These are phyloP conservation scores for Erythrophleum fordii DNA, from an alignment of 306 rosid species.

Conservation along the genomic window DNA sequence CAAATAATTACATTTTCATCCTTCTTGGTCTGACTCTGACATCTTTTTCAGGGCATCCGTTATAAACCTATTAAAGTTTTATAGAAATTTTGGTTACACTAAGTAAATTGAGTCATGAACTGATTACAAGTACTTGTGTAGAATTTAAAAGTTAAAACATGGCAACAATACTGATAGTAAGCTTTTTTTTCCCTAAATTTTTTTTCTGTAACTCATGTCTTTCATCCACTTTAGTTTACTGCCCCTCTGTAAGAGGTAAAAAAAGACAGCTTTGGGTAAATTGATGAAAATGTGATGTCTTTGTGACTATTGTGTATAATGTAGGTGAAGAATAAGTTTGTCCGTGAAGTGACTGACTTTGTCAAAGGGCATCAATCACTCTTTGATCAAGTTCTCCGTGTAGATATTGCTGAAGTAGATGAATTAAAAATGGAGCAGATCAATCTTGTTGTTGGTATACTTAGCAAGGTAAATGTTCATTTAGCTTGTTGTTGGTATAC, in stretches of 20 bases:
- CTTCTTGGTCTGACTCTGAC: conserved; percentile 1
- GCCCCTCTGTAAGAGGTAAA: background rate
- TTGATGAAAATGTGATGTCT: conserved; percentile 21
- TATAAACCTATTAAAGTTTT: background rate
- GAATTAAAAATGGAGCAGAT: conserved; percentile 84
- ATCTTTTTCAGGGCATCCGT: background rate
- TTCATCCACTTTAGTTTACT: background rate
- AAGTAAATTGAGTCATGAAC: conserved; percentile 19
- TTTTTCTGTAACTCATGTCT: background rate
- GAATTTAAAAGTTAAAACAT: background rate
- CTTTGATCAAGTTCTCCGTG: conserved; percentile 75
- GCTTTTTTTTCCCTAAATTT: background rate
- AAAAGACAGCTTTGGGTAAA: conserved; percentile 5
- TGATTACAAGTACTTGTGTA: background rate
- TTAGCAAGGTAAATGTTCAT: conserved; percentile 76
- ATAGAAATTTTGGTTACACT: background rate
- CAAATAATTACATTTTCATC: conserved; percentile 10
- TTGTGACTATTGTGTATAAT: conserved; percentile 8
- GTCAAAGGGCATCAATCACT: conserved; percentile 84
- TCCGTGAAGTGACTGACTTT: conserved; percentile 87
- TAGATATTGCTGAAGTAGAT: conserved; percentile 76
- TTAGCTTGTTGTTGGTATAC: conserved; percentile 39
- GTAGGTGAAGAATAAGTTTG: conserved; percentile 92
- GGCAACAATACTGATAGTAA: background rate
- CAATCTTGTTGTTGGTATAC: conserved; percentile 87